Conservation (phyloP, 169 alveolate species). For the Hepatocystis sp. region DNA sequence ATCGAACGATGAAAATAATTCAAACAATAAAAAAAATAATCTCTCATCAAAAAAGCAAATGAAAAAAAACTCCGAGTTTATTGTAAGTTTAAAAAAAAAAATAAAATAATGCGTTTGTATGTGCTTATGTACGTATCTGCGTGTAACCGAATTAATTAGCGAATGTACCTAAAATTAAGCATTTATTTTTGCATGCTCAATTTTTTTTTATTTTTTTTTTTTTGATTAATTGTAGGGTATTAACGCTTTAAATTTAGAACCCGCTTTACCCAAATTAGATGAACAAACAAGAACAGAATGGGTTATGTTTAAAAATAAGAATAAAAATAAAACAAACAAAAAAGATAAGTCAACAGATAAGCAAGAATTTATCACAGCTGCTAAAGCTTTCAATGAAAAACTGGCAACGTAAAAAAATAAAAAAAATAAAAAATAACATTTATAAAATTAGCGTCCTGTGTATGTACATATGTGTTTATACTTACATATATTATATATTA, state of each 20-base stretch:
- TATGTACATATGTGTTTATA: too few species aligned
- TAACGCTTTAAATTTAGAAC: slow-evolving; percentile 80
- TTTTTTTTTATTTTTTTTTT: not conserved
- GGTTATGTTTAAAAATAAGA: slow-evolving; percentile 63
- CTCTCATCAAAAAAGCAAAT: slow-evolving; percentile 27
- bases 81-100: slow-evolving; percentile 28
- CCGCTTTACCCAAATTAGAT: slow-evolving; percentile 75
- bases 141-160: too few species aligned
- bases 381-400: slow-evolving; percentile 62
- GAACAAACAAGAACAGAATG: slow-evolving; percentile 69
- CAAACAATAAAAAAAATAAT: slow-evolving; percentile 34
- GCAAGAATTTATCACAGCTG: slow-evolving; percentile 67
- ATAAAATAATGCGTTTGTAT: not conserved
- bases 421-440: slow-evolving; percentile 11
- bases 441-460: too few species aligned
- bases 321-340: slow-evolving; percentile 39
- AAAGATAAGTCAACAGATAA: slow-evolving; percentile 59
- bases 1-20: slow-evolving; percentile 37
- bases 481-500: too few species aligned
- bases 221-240: slow-evolving; percentile 59
- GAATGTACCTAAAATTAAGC: too few species aligned
- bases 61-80: slow-evolving; percentile 27
- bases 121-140: too few species aligned
- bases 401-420: slow-evolving; percentile 46
- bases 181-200: too few species aligned